Conservation (phyloP, 768 basidiomycete genomes). For the Phanerochaete carnosa region DNA sequence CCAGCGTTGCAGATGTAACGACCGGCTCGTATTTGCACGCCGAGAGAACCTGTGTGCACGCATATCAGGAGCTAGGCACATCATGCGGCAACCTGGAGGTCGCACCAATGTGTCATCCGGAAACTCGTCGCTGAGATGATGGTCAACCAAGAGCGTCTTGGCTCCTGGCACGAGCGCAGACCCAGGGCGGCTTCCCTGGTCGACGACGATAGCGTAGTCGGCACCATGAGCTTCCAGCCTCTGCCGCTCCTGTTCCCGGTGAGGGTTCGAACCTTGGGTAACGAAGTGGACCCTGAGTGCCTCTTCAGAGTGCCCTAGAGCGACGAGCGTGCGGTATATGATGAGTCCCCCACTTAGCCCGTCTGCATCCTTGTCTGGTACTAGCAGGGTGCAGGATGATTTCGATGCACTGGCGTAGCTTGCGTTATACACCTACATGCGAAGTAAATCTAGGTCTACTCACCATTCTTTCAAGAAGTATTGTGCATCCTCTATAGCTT, state of each 20-base stretch:
- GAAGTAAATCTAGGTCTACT: not conserved
- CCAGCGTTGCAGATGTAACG: constrained; percentile 39
- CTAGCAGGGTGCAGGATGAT: constrained; percentile 25
- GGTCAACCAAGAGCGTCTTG: constrained; percentile 40
- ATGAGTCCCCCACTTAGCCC: constrained; percentile 32
- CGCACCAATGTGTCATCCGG: constrained; percentile 31
- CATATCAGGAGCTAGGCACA: not conserved
- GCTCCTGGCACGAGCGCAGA: constrained; percentile 25
- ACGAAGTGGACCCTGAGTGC: constrained; percentile 37
- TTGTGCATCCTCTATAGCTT: constrained; percentile 14
- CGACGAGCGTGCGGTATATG: constrained; percentile 34
- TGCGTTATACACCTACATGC: too few species aligned
- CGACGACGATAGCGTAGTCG: constrained; percentile 36
- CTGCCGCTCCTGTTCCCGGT: constrained; percentile 29
- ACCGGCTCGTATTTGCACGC: constrained; percentile 40
- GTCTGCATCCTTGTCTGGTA: constrained; percentile 45
- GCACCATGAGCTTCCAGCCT: constrained; percentile 26
- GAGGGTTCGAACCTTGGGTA: constrained; percentile 39
- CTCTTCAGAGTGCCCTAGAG: constrained; percentile 31
- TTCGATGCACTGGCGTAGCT: constrained; percentile 12
- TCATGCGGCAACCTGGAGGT: not conserved
- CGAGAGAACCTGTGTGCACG: constrained; percentile 23
- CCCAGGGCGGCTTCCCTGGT: constrained; percentile 44
- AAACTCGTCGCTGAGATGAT: constrained; percentile 41
- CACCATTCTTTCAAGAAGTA: constrained; percentile 20